These are phyloP conservation scores for Coix lacrymajobi DNA, from an alignment of 176 grass and related monocot genomes.

Conservation along the genomic window DNA sequence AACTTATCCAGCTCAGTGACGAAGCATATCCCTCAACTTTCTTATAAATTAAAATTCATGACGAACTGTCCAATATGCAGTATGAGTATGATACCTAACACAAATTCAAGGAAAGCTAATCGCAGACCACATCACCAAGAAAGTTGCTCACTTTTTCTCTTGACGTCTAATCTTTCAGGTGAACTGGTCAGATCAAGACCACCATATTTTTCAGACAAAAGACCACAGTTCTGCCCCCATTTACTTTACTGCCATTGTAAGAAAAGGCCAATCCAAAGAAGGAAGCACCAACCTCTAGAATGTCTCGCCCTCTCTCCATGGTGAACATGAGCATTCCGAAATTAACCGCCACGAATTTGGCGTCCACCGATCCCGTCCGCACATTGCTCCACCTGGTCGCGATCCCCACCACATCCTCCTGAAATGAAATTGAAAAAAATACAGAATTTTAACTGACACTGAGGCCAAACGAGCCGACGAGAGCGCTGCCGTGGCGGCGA, in stretches of 20 bases:
- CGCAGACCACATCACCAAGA: not conserved
- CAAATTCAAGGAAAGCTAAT: not conserved
- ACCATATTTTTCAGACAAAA: not conserved
- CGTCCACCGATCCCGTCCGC: conserved; percentile 66
- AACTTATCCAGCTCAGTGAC: not conserved
- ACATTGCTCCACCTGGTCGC: conserved; percentile 86
- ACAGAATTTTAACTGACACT: not conserved
- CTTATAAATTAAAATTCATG: not conserved
- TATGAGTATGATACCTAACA: not conserved
- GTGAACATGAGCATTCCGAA: conserved; percentile 91
- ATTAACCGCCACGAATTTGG: conserved; percentile 76
- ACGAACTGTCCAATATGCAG: not conserved
- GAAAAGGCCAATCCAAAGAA: not conserved
- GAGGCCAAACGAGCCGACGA: not conserved
- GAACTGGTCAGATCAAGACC: not conserved
- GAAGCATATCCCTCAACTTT: not conserved
- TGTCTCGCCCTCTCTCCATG: conserved; percentile 62
- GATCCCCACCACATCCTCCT: conserved; percentile 54
- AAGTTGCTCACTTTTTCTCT: not conserved
- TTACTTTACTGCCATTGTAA: not conserved
- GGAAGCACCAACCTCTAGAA: conserved; percentile 48
- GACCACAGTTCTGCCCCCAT: not conserved
- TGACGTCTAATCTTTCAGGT: not conserved
- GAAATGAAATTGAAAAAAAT: conserved; percentile 15
- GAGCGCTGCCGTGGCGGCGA: not conserved